Percentiles rank a stretch among this genome's conserved stretches.
Conservation (phyloP, 371 early-diverging fungal genomes). For the Zopfochytrium polystomum region DNA sequence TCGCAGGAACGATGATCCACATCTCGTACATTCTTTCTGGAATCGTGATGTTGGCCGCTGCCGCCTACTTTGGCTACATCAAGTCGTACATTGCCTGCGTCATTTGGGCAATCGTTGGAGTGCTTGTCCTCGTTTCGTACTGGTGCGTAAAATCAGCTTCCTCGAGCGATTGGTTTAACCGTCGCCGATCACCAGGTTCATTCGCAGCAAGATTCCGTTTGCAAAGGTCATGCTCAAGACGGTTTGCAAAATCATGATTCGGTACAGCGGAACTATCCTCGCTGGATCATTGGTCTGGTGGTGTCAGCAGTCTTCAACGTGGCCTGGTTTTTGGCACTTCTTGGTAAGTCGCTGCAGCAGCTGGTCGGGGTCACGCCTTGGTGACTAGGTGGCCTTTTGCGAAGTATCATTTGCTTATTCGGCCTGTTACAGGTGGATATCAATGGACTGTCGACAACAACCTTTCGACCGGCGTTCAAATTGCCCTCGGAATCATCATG, state of each 20-base stretch:
- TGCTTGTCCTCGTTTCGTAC: conserved; percentile 17
- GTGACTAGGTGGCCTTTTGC: too few relatives aligned
- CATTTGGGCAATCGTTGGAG: conserved; percentile 18
- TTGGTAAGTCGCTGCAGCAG: conserved; percentile 10
- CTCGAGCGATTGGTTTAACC: too few relatives aligned
- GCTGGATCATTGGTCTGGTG: conserved; percentile 21
- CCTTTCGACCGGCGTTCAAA: background rate
- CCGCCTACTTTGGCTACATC: conserved; percentile 9
- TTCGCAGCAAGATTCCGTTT: conserved; percentile 23
- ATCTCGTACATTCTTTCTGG: conserved; percentile 28
- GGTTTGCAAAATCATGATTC: conserved; percentile 13
- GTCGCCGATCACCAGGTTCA: too few relatives aligned
- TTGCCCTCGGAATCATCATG: conserved; percentile 16
- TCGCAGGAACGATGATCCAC: conserved; percentile 25
- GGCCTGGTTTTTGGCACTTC: conserved; percentile 17
- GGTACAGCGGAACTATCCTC: conserved; percentile 20
- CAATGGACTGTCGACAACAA: background rate
- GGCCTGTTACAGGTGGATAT: too few relatives aligned
- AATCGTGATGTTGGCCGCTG: conserved; percentile 9
- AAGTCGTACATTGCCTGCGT: conserved; percentile 1
- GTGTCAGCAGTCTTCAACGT: conserved; percentile 10
- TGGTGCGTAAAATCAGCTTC: conserved; percentile 5
- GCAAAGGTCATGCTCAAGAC: conserved; percentile 22
- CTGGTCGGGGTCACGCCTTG: too few relatives aligned
- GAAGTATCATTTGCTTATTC: background rate